These are phyloP conservation scores for Gamarada debralockiae DNA, from an alignment of 495 filamentous ascomycete genomes.

Conservation along the genomic window DNA sequence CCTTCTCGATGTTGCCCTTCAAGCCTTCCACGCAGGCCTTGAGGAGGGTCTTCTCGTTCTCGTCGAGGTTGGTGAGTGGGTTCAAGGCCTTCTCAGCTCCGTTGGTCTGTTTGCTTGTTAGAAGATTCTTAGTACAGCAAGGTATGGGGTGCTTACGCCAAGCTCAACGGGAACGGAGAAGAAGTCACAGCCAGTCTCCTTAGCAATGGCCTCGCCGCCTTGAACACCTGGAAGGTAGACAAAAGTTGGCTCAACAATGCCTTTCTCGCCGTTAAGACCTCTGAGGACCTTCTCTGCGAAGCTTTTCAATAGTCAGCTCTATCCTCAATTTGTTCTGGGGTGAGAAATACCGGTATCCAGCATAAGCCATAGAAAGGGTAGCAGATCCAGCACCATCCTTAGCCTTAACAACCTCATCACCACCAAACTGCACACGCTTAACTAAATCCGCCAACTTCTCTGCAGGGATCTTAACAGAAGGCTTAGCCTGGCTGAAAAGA, in stretches of 20 bases:
- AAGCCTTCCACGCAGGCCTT: constrained; percentile 68
- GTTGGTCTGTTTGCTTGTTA: constrained; percentile 51
- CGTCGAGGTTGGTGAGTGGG: constrained; percentile 66
- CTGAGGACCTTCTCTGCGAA: constrained; percentile 92
- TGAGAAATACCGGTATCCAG: constrained; percentile 77
- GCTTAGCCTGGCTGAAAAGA: constrained; percentile 86
- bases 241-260: constrained; percentile 89
- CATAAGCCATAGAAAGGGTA: constrained; percentile 96
- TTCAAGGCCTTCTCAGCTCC: constrained; percentile 82
- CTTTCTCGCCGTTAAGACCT: constrained; percentile 81
- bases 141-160: constrained; percentile 59
- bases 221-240: constrained; percentile 88
- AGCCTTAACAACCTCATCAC: constrained; percentile 98
- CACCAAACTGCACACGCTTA: constrained; percentile 95
- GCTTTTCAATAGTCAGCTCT: constrained; percentile 42
- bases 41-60: constrained; percentile 83
- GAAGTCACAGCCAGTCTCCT: constrained; percentile 82
- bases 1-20: constrained; percentile 91
- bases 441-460: constrained; percentile 85
- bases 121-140: constrained; percentile 2
- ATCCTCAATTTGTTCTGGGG: background rate
- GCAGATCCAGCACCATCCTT: constrained; percentile 98
- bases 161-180: constrained; percentile 96
- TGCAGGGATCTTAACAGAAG: constrained; percentile 71
- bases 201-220: constrained; percentile 78